Base-by-base conservation (phyloP, 805 yeast genomes). In the Myxozyma geophila region DNA sequence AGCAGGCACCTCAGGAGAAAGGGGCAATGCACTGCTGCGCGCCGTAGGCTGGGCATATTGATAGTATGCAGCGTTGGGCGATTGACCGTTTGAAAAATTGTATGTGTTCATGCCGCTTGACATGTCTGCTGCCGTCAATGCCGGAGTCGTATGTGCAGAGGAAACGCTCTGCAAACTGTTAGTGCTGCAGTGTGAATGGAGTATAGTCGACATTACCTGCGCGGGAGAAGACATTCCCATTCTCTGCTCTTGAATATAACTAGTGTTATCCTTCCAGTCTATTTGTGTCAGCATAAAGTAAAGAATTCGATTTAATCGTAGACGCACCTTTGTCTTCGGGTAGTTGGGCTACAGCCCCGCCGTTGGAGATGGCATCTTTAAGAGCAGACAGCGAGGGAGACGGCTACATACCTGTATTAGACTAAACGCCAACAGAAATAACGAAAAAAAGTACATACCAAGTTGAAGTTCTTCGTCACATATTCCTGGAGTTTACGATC, bases 1-100 rank as follows among this genome's bases (percentile, higher is more conserved):
- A 12, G 55, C 48, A 10, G 62, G 55, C 13, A 59, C 66, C 3
- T 40, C 55, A n/a, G 66, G 59, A 35, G 62, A 62, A 10, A 62
- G 21, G 4, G 56, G 62, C 13, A 59, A 58, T 13, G 63, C 54
- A 40, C 39, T n/a, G 9, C 49, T 8, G 13, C 49, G 49, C 4
- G 40, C 49, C 50, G 35, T 46, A 8, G 58, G 39, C 12, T 56
- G 59, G 7, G 54, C 21, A 39, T 56, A 48, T 15, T 56, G 58
- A 28, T 44, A 43, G 51, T 54, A 48, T 28, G 35, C 21, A 21
- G 58, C 49, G 47, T 13, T 46, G 28, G 49, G 62, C 28, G 19
- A 28, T 15, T 37, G 41, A 3, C 36, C 23, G 41, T 19, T 17
- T 13, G 47, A 54, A n/a, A n/a, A n/a, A 46, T 44, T 43, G 28